Evolutionary conservation across 192 early-diverging fungal species (phyloP).

Genomic region (Hyaloraphidium curvatum): DNA sequence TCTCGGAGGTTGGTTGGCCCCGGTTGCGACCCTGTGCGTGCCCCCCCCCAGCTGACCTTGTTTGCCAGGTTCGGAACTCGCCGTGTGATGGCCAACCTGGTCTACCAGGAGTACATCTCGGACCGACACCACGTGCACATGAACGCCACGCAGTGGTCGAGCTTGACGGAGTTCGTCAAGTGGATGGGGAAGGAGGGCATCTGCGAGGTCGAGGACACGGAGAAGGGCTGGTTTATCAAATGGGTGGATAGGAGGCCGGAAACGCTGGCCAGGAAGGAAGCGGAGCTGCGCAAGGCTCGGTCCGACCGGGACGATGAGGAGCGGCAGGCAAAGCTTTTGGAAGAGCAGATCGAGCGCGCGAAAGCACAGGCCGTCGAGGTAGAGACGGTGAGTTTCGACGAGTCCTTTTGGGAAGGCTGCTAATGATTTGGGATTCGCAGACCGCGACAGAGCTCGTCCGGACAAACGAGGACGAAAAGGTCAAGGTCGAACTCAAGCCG

Average conservation of each 20-base stretch:
- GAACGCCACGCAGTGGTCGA: conserved; percentile 84
- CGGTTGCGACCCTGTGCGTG: background rate
- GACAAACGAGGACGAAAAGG: conserved; percentile 38
- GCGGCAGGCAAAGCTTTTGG: conserved; percentile 48
- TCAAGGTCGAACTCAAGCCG: conserved; percentile 47
- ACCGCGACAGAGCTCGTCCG: conserved; percentile 39
- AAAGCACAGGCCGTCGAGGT: conserved; percentile 16
- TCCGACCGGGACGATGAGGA: conserved; percentile 74
- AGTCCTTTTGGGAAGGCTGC: conserved; percentile 7
- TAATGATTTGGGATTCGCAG: conserved; percentile 3
- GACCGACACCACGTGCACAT: conserved; percentile 87
- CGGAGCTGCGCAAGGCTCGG: conserved; percentile 59
- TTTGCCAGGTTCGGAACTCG: conserved; percentile 44
- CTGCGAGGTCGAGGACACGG: conserved; percentile 70
- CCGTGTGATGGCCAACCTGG: conserved; percentile 73
- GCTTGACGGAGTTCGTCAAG: conserved; percentile 76
- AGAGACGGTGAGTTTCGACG: no score
- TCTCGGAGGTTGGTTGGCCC: conserved; percentile 29
- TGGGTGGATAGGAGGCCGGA: conserved; percentile 88
- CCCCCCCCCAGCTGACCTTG: background rate
- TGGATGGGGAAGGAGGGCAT: conserved; percentile 68
- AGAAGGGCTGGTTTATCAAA: conserved; percentile 70
- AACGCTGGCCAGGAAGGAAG: conserved; percentile 59
- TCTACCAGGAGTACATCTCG: conserved; percentile 91
- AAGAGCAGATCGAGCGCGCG: conserved; percentile 70